Conservation (phyloP, 2,329 filamentous ascomycete species). For the Macrophomina phaseolina region DNA sequence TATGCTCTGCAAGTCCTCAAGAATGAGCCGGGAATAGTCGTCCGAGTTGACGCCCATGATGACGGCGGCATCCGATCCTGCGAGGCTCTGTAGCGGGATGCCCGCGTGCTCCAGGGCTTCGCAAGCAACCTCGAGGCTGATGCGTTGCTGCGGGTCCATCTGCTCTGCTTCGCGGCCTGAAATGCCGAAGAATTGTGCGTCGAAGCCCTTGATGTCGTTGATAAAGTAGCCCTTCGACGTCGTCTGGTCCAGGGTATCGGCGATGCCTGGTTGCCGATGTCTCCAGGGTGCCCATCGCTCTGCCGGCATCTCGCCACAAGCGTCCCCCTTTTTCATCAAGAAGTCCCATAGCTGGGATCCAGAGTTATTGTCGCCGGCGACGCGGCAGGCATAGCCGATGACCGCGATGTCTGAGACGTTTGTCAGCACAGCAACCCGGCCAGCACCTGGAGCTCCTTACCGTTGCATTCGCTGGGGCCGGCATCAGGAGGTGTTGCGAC, state of each 20-base stretch:
- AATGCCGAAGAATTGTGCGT: slow-evolving; percentile 33
- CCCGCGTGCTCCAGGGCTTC: slow-evolving; percentile 32
- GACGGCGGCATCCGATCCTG: slow-evolving; percentile 35
- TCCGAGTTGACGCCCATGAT: slow-evolving; percentile 38
- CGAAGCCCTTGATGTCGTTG: slow-evolving; percentile 30
- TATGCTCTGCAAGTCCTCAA: slow-evolving; percentile 46
- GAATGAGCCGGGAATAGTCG: slow-evolving; percentile 44
- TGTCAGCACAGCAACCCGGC: too few species aligned
- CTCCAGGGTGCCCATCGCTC: not conserved
- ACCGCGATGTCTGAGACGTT: slow-evolving; percentile 32
- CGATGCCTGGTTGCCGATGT: not conserved
- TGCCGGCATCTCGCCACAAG: not conserved
- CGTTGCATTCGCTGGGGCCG: too few species aligned
- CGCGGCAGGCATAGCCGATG: slow-evolving; percentile 27
- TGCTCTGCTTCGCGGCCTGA: slow-evolving; percentile 28
- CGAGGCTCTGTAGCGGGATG: slow-evolving; percentile 29
- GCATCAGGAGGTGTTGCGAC: too few species aligned
- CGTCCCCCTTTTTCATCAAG: not conserved
- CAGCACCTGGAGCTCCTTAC: too few species aligned
- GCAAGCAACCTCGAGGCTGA: slow-evolving; percentile 31
- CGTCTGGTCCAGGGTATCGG: not conserved
- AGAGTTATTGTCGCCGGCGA: not conserved
- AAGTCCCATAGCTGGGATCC: not conserved
- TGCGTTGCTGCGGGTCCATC: slow-evolving; percentile 34
- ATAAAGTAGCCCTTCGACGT: slow-evolving; percentile 28